Percentiles rank a stretch among this genome's conserved stretches.
phyloP scores from a whole-genome alignment of 345 rosid species.

The Dovyalis caffra region DNA sequence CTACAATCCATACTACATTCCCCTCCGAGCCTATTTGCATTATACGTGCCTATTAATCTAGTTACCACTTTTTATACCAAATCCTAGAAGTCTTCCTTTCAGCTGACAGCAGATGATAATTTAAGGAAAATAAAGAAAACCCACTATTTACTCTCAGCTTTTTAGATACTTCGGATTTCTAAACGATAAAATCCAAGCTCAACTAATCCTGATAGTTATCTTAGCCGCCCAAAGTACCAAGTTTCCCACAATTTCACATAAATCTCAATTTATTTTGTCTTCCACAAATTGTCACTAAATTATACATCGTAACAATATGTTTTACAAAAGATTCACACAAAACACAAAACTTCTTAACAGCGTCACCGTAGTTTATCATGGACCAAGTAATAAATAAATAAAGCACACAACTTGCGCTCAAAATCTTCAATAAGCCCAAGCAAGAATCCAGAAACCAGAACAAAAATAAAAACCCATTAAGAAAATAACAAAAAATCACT shows the following conservation, averaged over 20 bases:
- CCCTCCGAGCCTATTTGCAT: neutral
- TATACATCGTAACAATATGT: no score
- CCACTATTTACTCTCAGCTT: neutral
- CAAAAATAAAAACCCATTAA: neutral
- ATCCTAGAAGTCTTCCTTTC: neutral
- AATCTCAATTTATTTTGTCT: neutral
- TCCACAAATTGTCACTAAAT: neutral
- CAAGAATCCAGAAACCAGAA: neutral
- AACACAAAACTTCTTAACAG: neutral
- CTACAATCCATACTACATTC: neutral
- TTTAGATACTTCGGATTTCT: neutral
- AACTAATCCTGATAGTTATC: neutral
- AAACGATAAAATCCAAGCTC: neutral
- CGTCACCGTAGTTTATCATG: neutral
- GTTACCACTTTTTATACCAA: neutral
- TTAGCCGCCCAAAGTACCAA: no score
- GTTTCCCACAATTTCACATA: neutral
- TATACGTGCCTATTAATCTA: neutral
- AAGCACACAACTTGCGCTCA: neutral
- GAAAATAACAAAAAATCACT: neutral
- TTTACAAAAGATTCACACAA: neutral
- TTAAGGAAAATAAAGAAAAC: neutral
- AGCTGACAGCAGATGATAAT: neutral
- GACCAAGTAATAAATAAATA: neutral
- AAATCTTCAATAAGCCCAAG: neutral